Evolutionary conservation across 2,329 filamentous ascomycete genomes (phyloP).

Genomic region (Metarhizium rileyi): DNA sequence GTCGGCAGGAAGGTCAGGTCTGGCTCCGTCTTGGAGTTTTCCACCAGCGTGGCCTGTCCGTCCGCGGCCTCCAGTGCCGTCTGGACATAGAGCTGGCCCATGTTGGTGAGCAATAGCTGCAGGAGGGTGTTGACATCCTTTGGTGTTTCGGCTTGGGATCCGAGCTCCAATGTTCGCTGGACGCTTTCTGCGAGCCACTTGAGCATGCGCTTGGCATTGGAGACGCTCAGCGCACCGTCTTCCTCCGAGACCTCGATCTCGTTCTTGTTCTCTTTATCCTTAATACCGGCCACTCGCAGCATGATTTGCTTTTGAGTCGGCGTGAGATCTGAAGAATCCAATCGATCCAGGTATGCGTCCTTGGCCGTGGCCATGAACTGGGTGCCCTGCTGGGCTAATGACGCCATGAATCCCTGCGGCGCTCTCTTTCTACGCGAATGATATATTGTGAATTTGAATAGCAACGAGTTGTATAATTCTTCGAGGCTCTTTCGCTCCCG

Average conservation of each 20-base stretch:
- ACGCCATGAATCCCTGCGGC: slow-evolving; percentile 85
- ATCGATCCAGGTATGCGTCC: slow-evolving; percentile 80
- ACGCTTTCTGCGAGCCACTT: slow-evolving; percentile 96
- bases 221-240: slow-evolving; percentile 72
- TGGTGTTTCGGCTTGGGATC: slow-evolving; percentile 75
- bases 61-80: slow-evolving; percentile 58
- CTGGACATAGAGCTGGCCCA: slow-evolving; percentile 74
- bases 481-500: slow-evolving; percentile 61
- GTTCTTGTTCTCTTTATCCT: slow-evolving; percentile 65
- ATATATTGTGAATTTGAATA: slow-evolving; percentile 96
- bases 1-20: slow-evolving; percentile 76
- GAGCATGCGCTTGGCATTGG: slow-evolving; percentile 95
- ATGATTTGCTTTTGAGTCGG: slow-evolving; percentile 84
- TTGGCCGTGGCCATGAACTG: slow-evolving; percentile 81
- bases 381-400: slow-evolving; percentile 79
- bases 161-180: slow-evolving; percentile 82
- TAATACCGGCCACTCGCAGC: slow-evolving; percentile 76
- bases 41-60: slow-evolving; percentile 66
- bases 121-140: slow-evolving; percentile 86
- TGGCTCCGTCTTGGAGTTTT: slow-evolving; percentile 72
- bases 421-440: slow-evolving; percentile 82
- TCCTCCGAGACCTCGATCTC: slow-evolving; percentile 88
- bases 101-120: slow-evolving; percentile 71
- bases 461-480: slow-evolving; percentile 77
- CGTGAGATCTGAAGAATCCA: slow-evolving; percentile 83